A percentile compares a stretch with the other conserved stretches of the same genome.
Evolutionary conservation across 805 yeast genomes (phyloP).

Genomic region (Henningerozyma blattae): DNA sequence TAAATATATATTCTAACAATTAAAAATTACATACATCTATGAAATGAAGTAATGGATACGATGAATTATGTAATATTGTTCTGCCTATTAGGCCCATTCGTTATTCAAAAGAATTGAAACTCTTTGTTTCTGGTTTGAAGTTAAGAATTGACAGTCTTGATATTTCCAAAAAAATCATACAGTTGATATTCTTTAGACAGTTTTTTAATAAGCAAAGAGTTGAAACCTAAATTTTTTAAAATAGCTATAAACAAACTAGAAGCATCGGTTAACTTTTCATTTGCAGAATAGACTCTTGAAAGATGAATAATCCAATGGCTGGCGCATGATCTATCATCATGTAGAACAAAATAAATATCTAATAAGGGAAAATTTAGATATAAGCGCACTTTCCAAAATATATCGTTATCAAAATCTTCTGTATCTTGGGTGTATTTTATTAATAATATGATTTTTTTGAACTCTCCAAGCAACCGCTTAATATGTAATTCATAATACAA

Average conservation of each 20-base stretch:
- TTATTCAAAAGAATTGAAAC: too few relatives aligned
- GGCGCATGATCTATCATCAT: neutral
- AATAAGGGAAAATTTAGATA: conserved; percentile 5
- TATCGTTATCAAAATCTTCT: conserved; percentile 9
- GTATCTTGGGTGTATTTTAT: conserved; percentile 7
- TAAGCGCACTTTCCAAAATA: conserved; percentile 15
- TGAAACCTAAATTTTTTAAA: neutral
- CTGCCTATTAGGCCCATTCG: too few relatives aligned
- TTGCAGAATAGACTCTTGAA: neutral
- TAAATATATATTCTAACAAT: too few relatives aligned
- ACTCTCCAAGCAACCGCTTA: conserved; percentile 5
- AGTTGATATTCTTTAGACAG: neutral
- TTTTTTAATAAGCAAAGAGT: neutral
- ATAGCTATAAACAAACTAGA: neutral
- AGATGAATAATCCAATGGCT: neutral
- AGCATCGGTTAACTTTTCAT: neutral
- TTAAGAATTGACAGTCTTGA: too few relatives aligned
- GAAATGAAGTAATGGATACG: too few relatives aligned
- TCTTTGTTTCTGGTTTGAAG: too few relatives aligned
- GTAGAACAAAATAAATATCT: conserved; percentile 3
- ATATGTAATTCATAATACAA: conserved; percentile 9
- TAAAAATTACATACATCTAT: too few relatives aligned
- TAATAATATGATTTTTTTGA: conserved; percentile 8
- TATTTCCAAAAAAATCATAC: neutral
- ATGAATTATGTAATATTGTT: too few relatives aligned